phyloP scores from a whole-genome alignment of 176 grass and related monocot genomes.

The Cocos nucifera region DNA sequence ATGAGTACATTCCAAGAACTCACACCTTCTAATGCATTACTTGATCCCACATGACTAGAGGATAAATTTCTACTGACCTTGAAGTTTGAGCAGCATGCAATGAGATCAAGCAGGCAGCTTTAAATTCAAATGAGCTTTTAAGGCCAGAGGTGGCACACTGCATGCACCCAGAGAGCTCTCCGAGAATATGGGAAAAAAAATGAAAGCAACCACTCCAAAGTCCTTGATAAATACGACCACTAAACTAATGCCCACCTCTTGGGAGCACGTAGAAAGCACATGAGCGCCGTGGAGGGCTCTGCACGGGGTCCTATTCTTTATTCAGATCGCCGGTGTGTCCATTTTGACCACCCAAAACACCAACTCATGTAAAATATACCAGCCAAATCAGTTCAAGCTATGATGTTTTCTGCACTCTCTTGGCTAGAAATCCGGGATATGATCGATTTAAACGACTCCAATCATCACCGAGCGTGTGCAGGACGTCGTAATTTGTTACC shows the following conservation, averaged over 20 bases:
- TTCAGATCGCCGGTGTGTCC: neutral
- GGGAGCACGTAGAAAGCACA: neutral
- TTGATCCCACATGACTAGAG: neutral
- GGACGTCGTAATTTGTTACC: too few species aligned
- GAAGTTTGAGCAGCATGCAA: neutral
- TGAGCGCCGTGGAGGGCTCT: slow-evolving; percentile 3
- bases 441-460: too few species aligned
- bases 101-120: neutral
- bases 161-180: neutral
- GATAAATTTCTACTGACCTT: neutral
- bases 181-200: neutral
- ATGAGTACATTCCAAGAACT: neutral
- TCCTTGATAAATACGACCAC: neutral
- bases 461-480: too few species aligned
- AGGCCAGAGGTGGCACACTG: too few species aligned
- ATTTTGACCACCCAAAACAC: neutral
- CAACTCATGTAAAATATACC: too few species aligned
- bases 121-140: neutral
- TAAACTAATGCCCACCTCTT: neutral
- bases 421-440: too few species aligned
- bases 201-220: neutral
- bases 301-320: neutral
- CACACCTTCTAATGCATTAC: neutral
- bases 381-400: too few species aligned
- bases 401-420: too few species aligned